Base-by-base conservation (phyloP, 202 grass and related monocot genomes). In the Hordeum pubiflorum region DNA sequence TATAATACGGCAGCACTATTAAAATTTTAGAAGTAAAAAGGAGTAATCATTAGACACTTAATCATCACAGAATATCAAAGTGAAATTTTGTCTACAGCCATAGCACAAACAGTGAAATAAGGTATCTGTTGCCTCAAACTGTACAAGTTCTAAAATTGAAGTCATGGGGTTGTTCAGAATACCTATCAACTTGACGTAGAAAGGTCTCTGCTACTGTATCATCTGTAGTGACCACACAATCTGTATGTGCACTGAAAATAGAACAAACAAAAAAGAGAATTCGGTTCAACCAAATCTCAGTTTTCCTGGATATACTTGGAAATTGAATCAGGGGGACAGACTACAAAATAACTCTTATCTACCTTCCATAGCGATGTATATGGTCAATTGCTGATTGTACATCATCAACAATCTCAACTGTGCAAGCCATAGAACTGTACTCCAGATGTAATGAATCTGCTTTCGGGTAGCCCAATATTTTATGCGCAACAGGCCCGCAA, bases 331-430 rank as follows among this genome's bases (percentile, higher is more conserved):
- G 34, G 7, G 17, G 66, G 26, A 60, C 0, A 55, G 65, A 52
- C 4, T 20, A 56, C 12, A 59, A 2, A 77, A 61, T 22, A 84
- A 44, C 21, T 44, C 7, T 70, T 55, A 76, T 12, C 40, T 85
- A 99, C 96, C 96, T 99, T 87, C 96, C 96, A 65, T 99, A 88
- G 18, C 59, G 75, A 86, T 96, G 90, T 87, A 99, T 99, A 81
- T 99, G 96, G 40, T 96, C 83, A 65, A 99, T 93, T 61, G 92
- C 96, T 65, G 86, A 72, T 69, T 96, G 77, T 76, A 93, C 89
- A 90, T 93, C 89, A 79, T 99, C 90, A 68, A 99, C 89, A 71
- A 99, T 83, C 82, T 99, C 92, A 88, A 99, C 4, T 5, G 92
- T 91, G 78, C 90, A 99, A 33, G 90, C 92, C 90, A 93, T 69